These are phyloP conservation scores for Leccinum ochraceum DNA, from an alignment of 768 basidiomycete genomes.

Conservation along the genomic window DNA sequence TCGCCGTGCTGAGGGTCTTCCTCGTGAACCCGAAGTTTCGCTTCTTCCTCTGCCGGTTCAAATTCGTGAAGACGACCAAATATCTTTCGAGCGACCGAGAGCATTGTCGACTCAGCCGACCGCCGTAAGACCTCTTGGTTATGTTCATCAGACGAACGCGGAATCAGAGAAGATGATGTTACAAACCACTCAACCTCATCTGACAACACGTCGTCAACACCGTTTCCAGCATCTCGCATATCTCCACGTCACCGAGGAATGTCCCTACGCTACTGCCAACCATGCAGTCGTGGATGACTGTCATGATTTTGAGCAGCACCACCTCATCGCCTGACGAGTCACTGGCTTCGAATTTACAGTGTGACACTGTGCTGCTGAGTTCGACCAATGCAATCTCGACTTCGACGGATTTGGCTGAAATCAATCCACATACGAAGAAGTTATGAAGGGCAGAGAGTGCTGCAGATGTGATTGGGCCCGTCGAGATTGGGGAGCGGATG, in stretches of 20 bases:
- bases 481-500: conserved; percentile 90
- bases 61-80: conserved; percentile 72
- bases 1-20: conserved; percentile 57
- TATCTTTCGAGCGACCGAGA: conserved; percentile 78
- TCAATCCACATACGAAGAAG: conserved; percentile 80
- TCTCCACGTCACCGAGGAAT: conserved; percentile 86
- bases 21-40: conserved; percentile 51
- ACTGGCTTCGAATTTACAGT: conserved; percentile 97
- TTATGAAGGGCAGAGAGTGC: conserved; percentile 86
- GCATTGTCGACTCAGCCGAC: conserved; percentile 88
- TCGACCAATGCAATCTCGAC: conserved; percentile 73
- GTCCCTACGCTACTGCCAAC: conserved; percentile 62
- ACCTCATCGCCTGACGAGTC: conserved; percentile 98
- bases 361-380: conserved; percentile 86
- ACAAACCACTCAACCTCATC: conserved; percentile 91
- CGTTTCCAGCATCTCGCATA: conserved; percentile 98
- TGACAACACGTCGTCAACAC: conserved; percentile 97
- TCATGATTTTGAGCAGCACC: conserved; percentile 88
- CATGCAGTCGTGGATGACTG: conserved; percentile 83
- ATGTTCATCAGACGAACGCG: conserved; percentile 16
- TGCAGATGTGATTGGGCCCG: conserved; percentile 96
- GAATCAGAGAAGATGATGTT: conserved; percentile 5
- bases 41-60: conserved; percentile 68
- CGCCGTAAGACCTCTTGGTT: conserved; percentile 78
- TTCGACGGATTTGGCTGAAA: conserved; percentile 54